phyloP scores from a whole-genome alignment of 805 yeast species.

The Starmerella riodocensis region DNA sequence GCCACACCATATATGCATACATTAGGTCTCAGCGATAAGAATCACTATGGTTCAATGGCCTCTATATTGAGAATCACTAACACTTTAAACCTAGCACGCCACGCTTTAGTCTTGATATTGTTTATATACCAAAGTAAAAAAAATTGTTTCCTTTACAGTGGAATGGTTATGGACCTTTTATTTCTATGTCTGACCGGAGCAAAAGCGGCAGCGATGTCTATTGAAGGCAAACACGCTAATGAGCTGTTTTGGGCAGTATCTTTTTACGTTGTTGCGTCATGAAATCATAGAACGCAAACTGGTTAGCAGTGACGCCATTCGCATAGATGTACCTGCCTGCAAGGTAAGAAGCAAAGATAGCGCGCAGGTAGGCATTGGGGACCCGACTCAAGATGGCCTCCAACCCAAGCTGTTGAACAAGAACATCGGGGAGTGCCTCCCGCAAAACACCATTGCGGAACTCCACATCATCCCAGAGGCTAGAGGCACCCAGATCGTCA shows the following conservation, averaged over 20 bases:
- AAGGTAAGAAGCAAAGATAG: slow-evolving; percentile 74
- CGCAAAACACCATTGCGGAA: slow-evolving; percentile 66
- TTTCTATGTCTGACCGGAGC: too few relatives aligned
- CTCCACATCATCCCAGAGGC: slow-evolving; percentile 67
- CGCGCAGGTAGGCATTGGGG: slow-evolving; percentile 76
- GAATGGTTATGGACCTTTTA: too few relatives aligned
- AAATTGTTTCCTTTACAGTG: too few relatives aligned
- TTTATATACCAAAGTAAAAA: too few relatives aligned
- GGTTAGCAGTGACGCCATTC: slow-evolving; percentile 68
- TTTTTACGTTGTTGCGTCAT: slow-evolving; percentile 26
- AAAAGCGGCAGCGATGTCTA: too few relatives aligned
- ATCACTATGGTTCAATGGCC: too few relatives aligned
- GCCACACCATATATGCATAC: too few relatives aligned
- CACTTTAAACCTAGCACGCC: too few relatives aligned
- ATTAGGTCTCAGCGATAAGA: too few relatives aligned
- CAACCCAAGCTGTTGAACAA: slow-evolving; percentile 48
- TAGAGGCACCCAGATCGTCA: slow-evolving; percentile 70
- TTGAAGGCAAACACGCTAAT: too few relatives aligned
- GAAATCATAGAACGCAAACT: slow-evolving; percentile 35
- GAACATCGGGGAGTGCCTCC: slow-evolving; percentile 64
- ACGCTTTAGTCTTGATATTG: too few relatives aligned
- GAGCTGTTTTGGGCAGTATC: not conserved
- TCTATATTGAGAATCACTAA: too few relatives aligned
- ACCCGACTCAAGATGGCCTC: slow-evolving; percentile 59
- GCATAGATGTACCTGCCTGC: slow-evolving; percentile 77